phyloP scores from a whole-genome alignment of 768 basidiomycete species.

The Cystofilobasidium macerans region DNA sequence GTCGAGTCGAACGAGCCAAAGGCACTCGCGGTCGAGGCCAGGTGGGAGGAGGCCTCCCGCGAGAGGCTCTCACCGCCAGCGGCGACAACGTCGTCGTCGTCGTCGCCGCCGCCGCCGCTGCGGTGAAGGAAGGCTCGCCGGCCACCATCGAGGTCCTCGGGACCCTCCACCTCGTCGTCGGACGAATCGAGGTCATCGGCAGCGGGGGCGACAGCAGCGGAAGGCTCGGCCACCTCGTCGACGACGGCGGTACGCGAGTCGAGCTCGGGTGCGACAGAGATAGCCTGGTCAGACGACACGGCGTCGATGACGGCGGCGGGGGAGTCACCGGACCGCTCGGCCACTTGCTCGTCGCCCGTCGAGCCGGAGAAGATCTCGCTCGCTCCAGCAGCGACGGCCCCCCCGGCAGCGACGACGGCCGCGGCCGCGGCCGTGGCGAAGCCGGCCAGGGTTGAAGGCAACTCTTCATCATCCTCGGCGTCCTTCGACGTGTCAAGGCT shows the following conservation, averaged over 20 bases:
- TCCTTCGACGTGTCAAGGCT: not conserved
- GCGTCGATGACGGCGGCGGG: slow-evolving; percentile 3
- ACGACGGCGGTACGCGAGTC: too few species aligned
- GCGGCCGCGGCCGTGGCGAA: not conserved
- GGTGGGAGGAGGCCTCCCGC: slow-evolving; percentile 12
- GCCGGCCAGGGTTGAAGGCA: not conserved
- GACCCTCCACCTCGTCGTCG: slow-evolving; percentile 37
- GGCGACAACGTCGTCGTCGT: not conserved
- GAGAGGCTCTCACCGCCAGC: slow-evolving; percentile 8
- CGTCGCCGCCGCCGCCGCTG: slow-evolving; percentile 1
- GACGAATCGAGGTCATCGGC: slow-evolving; percentile 28
- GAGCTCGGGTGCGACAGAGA: too few species aligned
- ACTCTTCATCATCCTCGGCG: not conserved
- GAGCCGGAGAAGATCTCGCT: slow-evolving; percentile 31
- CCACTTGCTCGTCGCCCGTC: slow-evolving; percentile 20
- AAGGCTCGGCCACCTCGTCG: not conserved
- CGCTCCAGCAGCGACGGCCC: slow-evolving; percentile 10
- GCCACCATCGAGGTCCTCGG: slow-evolving; percentile 38
- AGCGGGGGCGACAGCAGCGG: slow-evolving; percentile 20
- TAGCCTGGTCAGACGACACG: too few species aligned
- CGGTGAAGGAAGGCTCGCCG: slow-evolving; percentile 10
- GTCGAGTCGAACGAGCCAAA: slow-evolving; percentile 22
- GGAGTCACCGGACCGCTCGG: not conserved
- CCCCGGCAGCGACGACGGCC: slow-evolving; percentile 7
- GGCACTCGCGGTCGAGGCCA: slow-evolving; percentile 18